Percentiles rank a stretch among this genome's conserved stretches.
These are phyloP conservation scores for Didymella pinodella DNA, from an alignment of 2,329 filamentous ascomycete species.

Conservation along the genomic window DNA sequence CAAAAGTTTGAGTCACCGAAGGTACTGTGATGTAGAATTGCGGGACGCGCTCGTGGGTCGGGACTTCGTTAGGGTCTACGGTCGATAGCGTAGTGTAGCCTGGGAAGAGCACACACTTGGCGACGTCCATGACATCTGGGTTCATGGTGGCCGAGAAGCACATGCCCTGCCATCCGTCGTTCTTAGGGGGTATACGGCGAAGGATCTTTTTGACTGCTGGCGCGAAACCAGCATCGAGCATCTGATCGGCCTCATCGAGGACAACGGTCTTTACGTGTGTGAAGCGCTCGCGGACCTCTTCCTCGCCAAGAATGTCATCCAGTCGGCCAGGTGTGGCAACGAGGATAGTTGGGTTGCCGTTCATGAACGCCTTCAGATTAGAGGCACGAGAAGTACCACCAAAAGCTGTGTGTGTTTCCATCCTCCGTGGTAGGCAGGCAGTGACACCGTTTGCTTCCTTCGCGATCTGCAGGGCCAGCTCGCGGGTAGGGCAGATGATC, in stretches of 20 bases:
- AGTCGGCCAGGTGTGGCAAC: slow-evolving; percentile 60
- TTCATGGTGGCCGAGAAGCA: slow-evolving; percentile 59
- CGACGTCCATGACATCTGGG: slow-evolving; percentile 55
- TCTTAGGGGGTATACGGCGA: slow-evolving; percentile 60
- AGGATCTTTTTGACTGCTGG: slow-evolving; percentile 62
- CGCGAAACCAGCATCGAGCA: slow-evolving; percentile 62
- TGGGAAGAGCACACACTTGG: slow-evolving; percentile 55
- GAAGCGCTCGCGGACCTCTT: slow-evolving; percentile 57
- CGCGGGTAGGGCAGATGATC: slow-evolving; percentile 59
- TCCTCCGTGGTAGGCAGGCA: slow-evolving; percentile 47
- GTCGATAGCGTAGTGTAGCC: slow-evolving; percentile 55
- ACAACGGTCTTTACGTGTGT: slow-evolving; percentile 56
- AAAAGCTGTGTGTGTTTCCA: slow-evolving; percentile 57
- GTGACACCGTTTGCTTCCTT: slow-evolving; percentile 56
- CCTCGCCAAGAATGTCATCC: slow-evolving; percentile 56
- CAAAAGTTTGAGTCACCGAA: slow-evolving; percentile 55
- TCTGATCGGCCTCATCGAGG: slow-evolving; percentile 55
- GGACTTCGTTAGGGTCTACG: slow-evolving; percentile 55
- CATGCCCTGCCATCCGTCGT: slow-evolving; percentile 59
- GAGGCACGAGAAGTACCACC: slow-evolving; percentile 50
- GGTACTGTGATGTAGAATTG: slow-evolving; percentile 59
- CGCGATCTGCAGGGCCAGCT: slow-evolving; percentile 61
- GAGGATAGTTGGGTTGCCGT: slow-evolving; percentile 53
- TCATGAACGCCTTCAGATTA: slow-evolving; percentile 45
- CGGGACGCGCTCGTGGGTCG: slow-evolving; percentile 58